phyloP scores from a whole-genome alignment of 2,329 filamentous ascomycete genomes.

The Epichloe uncinata region DNA sequence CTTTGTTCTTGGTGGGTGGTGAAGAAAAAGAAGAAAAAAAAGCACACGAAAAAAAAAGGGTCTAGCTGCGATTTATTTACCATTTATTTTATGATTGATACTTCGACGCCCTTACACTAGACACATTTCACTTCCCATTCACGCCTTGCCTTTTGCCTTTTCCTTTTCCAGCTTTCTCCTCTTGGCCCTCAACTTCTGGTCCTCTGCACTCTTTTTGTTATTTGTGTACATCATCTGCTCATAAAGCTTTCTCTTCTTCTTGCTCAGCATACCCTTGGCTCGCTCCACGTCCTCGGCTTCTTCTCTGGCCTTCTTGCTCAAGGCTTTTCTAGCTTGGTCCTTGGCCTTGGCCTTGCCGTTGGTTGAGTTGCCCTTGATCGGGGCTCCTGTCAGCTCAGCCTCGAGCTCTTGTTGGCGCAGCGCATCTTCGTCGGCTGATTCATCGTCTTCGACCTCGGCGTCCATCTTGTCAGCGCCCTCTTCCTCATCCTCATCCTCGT shows the following conservation, averaged over 20 bases:
- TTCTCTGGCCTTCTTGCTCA: conserved; percentile 55
- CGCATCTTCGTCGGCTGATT: conserved; percentile 45
- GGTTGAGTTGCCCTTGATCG: conserved; percentile 34
- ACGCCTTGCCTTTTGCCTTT: conserved; percentile 30
- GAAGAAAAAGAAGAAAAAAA: too few species aligned
- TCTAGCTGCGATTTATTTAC: not conserved
- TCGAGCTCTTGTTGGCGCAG: conserved; percentile 81
- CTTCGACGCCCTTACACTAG: too few species aligned
- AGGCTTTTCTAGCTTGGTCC: conserved; percentile 56
- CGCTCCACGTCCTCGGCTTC: conserved; percentile 83
- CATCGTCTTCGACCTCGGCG: conserved; percentile 25
- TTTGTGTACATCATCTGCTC: conserved; percentile 97
- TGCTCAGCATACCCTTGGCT: conserved; percentile 95
- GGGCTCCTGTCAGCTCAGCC: conserved; percentile 70
- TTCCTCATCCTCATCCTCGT: conserved; percentile 30
- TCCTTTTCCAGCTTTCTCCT: conserved; percentile 75
- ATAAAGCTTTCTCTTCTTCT: conserved; percentile 93
- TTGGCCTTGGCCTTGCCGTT: conserved; percentile 46
- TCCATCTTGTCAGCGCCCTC: conserved; percentile 35
- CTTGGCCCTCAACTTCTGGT: conserved; percentile 77
- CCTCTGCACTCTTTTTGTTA: conserved; percentile 82
- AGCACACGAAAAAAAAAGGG: too few species aligned
- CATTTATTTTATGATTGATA: not conserved
- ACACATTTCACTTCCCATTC: not conserved
- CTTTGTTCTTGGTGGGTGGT: not conserved